A percentile compares a stretch with the other conserved stretches of the same genome.
Conservation (phyloP, 306 rosid genomes). For the Begonia masoniana region DNA sequence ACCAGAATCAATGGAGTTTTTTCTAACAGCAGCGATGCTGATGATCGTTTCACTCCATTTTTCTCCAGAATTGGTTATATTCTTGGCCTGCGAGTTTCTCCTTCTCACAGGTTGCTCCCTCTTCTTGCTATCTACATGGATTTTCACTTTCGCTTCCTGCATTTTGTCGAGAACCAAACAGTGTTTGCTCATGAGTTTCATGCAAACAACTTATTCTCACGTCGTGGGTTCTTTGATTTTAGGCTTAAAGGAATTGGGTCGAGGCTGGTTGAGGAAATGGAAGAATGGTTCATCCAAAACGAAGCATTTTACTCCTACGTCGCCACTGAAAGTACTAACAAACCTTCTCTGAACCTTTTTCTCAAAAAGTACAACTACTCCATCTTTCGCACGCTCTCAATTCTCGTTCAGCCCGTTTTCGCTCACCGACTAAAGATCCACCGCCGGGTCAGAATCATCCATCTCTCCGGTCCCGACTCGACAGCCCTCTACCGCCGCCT, state of each 20-base stretch:
- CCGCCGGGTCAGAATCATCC: conserved; percentile 18
- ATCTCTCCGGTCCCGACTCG: conserved; percentile 27
- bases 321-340: conserved; percentile 85
- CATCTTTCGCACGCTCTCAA: conserved; percentile 55
- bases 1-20: too few relatives aligned
- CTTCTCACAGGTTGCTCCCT: conserved; percentile 48
- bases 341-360: conserved; percentile 73
- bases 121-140: conserved; percentile 9
- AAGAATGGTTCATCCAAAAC: conserved; percentile 75
- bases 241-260: conserved; percentile 85
- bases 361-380: conserved; percentile 55
- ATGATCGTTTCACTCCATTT: conserved; percentile 17
- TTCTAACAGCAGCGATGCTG: too few relatives aligned
- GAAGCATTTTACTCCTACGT: conserved; percentile 67
- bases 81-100: conserved; percentile 87
- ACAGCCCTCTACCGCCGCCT: conserved; percentile 30
- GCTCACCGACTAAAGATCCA: conserved; percentile 61
- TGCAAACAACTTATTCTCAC: too few relatives aligned
- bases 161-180: too few relatives aligned
- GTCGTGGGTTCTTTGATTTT: too few relatives aligned
- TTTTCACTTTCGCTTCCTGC: neutral
- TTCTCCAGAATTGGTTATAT: conserved; percentile 60
- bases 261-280: conserved; percentile 49
- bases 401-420: conserved; percentile 82
- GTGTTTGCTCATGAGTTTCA: too few relatives aligned